A percentile compares a stretch with the other conserved stretches of the same genome.
Conservation (phyloP, 495 filamentous ascomycete genomes). For the Diplogelasinospora grovesii region DNA sequence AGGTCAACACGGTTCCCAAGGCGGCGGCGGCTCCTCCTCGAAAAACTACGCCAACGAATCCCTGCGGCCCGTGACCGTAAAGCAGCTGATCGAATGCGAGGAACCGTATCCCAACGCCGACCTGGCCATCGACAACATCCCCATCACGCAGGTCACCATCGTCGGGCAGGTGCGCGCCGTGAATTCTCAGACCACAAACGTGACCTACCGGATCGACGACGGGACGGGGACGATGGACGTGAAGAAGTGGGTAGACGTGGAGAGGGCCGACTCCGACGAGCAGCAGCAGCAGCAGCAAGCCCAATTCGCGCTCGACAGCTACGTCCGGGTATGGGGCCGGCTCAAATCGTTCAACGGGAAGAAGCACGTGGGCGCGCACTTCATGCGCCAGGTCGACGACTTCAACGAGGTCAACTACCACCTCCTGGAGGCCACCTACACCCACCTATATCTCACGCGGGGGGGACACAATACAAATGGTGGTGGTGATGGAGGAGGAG, state of each 20-base stretch:
- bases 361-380: conserved; percentile 71
- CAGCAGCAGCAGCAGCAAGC: too few relatives aligned
- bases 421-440: conserved; percentile 77
- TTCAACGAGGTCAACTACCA: conserved; percentile 90
- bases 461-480: conserved; percentile 34
- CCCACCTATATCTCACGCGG: conserved; percentile 81
- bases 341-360: conserved; percentile 73
- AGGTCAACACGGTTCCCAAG: conserved; percentile 40
- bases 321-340: conserved; percentile 75
- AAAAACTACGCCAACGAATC: conserved; percentile 51
- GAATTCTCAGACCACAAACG: conserved; percentile 78
- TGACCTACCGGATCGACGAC: conserved; percentile 89
- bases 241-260: conserved; percentile 79
- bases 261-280: conserved; percentile 44
- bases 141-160: conserved; percentile 63
- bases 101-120: conserved; percentile 63
- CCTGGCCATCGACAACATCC: conserved; percentile 70
- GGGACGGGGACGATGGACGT: conserved; percentile 90
- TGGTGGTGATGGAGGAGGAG: conserved; percentile 20
- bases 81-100: conserved; percentile 78
- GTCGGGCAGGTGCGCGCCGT: conserved; percentile 87
- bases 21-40: conserved; percentile 8
- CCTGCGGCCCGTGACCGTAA: conserved; percentile 87
- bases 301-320: conserved; percentile 58
- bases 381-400: conserved; percentile 69